Conservation (phyloP, 2,329 filamentous ascomycete species). For the Penicillium sp. region DNA sequence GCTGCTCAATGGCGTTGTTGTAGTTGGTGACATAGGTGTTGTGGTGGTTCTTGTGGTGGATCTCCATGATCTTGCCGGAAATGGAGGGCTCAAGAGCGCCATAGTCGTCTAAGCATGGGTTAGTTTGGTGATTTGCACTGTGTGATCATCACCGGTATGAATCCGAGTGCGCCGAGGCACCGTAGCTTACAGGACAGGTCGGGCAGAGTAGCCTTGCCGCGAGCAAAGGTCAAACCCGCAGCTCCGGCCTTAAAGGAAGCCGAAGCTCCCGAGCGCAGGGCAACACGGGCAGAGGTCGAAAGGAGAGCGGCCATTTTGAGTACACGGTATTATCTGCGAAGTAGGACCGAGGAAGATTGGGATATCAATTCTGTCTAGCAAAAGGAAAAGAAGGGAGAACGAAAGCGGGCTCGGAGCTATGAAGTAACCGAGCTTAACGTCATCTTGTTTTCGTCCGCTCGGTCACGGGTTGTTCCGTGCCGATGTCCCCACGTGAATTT, state of each 20-base stretch:
- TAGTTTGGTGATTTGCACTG: neutral
- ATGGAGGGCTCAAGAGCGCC: slow-evolving; percentile 84
- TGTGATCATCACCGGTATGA: too few relatives aligned
- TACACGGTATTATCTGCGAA: slow-evolving; percentile 2
- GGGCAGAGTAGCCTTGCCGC: slow-evolving; percentile 89
- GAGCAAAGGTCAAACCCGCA: slow-evolving; percentile 73
- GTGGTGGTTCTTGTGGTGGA: slow-evolving; percentile 94
- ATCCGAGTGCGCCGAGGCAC: neutral
- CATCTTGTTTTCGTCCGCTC: slow-evolving; percentile 28
- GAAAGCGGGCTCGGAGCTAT: slow-evolving; percentile 18
- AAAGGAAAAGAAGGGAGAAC: slow-evolving; percentile 10
- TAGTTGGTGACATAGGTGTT: slow-evolving; percentile 89
- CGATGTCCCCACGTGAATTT: slow-evolving; percentile 24
- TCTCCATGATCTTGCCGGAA: slow-evolving; percentile 92
- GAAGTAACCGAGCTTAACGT: slow-evolving; percentile 30
- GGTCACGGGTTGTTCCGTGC: slow-evolving; percentile 17
- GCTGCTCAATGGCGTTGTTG: slow-evolving; percentile 76
- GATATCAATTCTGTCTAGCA: slow-evolving; percentile 11
- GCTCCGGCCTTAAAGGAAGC: slow-evolving; percentile 59
- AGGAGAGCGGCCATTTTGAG: slow-evolving; percentile 73
- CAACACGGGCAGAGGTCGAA: slow-evolving; percentile 70
- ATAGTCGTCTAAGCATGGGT: slow-evolving; percentile 74
- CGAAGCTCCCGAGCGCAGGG: slow-evolving; percentile 66
- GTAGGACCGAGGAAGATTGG: neutral
- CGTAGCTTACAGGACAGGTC: slow-evolving; percentile 72